Base-by-base conservation (phyloP, 345 rosid species). In the Eucalyptus cloeziana region DNA sequence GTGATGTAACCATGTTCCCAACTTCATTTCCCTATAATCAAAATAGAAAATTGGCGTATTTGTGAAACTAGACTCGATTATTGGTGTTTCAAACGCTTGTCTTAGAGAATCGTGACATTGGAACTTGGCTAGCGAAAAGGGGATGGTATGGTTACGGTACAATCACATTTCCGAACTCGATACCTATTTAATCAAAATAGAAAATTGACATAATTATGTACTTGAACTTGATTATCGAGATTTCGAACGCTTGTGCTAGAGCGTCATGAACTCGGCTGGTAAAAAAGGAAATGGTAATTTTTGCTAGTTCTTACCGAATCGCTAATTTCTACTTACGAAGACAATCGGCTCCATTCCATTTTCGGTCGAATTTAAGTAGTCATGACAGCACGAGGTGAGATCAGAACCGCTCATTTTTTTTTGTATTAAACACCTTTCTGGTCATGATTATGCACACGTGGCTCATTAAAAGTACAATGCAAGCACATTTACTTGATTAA, bases 131-230 rank as follows among this genome's bases (percentile, higher is more conserved):
- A 52, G 58, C 10, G 0, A 3, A 52, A 19, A 19, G 0, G 4
- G 24, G 4, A 52, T 58, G n/a, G 4, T 25, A 58, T 62, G 33
- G 1, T 13, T n/a, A 30, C 1, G 0, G 15, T 7, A 13, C 5
- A 13, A 30, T 27, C 3, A 1, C 4, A n/a, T 62, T 30, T 7
- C 4, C 2, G 2, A 52, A 52, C 10, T 52, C 4, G 0, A 19
- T 52, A 52, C 10, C 69, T 30, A 30, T 7, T 30, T 8, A 30
- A 30, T 7, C 8, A 13, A 13, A 62, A 62, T 13, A 30, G 17
- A 62, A 30, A 62, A 62, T 62, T 3, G 17, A 14, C 17, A 14
- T 13, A 13, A 62, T 8, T 14, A n/a, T 30, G 10, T 62, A 13
- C 0, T 7, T 13, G 8, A 30, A 30, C 3, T 13, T 27, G 37